Percentiles rank a stretch among this genome's conserved stretches.
Conservation (phyloP, 805 yeast species). For the Torulaspora franciscae region DNA sequence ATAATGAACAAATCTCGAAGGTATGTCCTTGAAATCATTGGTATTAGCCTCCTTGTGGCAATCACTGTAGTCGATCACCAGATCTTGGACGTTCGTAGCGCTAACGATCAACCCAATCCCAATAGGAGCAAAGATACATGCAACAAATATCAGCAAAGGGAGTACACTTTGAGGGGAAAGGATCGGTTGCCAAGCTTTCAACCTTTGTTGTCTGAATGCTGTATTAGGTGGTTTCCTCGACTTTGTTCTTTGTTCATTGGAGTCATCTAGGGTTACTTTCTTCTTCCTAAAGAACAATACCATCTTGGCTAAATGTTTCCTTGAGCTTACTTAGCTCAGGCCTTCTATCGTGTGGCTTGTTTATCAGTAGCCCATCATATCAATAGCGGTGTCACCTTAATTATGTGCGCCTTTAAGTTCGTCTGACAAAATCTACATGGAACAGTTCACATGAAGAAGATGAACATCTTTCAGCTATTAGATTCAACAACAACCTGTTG, state of each 20-base stretch:
- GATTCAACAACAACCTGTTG: not conserved
- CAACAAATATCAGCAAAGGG: conserved; percentile 70
- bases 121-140: conserved; percentile 80
- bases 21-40: conserved; percentile 46
- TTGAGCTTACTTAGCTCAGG: not conserved
- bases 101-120: conserved; percentile 81
- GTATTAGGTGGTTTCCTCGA: conserved; percentile 62
- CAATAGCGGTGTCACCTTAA: too few species aligned
- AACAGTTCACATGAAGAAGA: too few species aligned
- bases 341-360: not conserved
- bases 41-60: conserved; percentile 54
- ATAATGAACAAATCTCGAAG: conserved; percentile 50
- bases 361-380: not conserved
- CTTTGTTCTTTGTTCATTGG: conserved; percentile 26
- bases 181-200: conserved; percentile 74
- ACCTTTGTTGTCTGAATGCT: conserved; percentile 69
- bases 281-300: conserved; percentile 10
- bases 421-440: too few species aligned
- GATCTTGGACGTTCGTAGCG: conserved; percentile 71
- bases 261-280: conserved; percentile 5
- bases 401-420: too few species aligned
- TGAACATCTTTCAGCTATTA: too few species aligned
- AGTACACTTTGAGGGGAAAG: conserved; percentile 87
- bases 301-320: not conserved
- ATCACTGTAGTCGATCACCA: conserved; percentile 68